Conservation (phyloP, 1,284 basidiomycete genomes). For the Peniophora sp. region DNA sequence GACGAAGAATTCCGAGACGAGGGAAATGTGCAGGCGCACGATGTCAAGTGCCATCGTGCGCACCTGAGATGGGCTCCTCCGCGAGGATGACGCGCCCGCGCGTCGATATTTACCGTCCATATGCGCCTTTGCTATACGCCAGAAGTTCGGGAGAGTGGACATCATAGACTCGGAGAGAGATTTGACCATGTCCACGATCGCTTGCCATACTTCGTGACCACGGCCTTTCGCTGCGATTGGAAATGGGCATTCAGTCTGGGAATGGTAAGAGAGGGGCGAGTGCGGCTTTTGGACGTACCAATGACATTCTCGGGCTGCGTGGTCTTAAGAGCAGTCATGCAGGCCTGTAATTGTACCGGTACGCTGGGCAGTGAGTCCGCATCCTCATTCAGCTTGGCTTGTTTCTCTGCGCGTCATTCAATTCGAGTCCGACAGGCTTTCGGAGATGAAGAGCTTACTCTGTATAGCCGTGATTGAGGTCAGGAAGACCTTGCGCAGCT, state of each 20-base stretch:
- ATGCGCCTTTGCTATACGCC: constrained; percentile 87
- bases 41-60: constrained; percentile 89
- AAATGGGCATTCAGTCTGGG: neutral
- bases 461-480: constrained; percentile 46
- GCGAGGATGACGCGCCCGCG: constrained; percentile 20
- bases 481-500: constrained; percentile 67
- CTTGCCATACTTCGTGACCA: constrained; percentile 79
- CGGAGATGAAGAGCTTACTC: constrained; percentile 31
- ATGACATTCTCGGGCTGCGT: constrained; percentile 58
- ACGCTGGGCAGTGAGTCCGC: constrained; percentile 34
- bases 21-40: constrained; percentile 80
- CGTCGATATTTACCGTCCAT: constrained; percentile 88
- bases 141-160: constrained; percentile 82
- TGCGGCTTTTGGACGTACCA: constrained; percentile 36
- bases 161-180: constrained; percentile 63
- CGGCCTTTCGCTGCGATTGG: constrained; percentile 22
- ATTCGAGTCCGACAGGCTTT: neutral
- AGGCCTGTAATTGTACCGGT: constrained; percentile 47
- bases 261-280: neutral
- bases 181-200: constrained; percentile 68
- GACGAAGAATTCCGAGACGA: constrained; percentile 85
- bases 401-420: constrained; percentile 23
- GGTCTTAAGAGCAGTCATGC: constrained; percentile 50
- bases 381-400: constrained; percentile 23
- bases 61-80: constrained; percentile 79